These are phyloP conservation scores for Penicillium lividum DNA, from an alignment of 495 filamentous ascomycete genomes.

Conservation along the genomic window DNA sequence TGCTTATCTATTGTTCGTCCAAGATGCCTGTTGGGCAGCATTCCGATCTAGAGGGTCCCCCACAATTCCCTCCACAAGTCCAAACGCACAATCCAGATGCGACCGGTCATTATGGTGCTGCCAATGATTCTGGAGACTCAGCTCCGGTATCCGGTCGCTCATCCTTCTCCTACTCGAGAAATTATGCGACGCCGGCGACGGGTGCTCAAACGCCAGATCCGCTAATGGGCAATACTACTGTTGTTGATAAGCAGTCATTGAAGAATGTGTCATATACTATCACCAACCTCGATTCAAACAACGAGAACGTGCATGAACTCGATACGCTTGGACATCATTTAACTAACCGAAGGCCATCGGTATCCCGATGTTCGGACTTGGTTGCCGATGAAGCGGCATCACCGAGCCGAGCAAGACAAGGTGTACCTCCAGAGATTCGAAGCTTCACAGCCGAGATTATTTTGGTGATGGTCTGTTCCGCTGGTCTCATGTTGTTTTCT, in stretches of 20 bases:
- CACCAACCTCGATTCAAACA: constrained; percentile 8
- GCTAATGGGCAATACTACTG: constrained; percentile 16
- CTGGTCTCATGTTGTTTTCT: constrained; percentile 45
- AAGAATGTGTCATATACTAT: constrained; percentile 19
- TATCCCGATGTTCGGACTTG: constrained; percentile 17
- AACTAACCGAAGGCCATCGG: constrained; percentile 23
- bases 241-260: constrained; percentile 19
- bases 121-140: constrained; percentile 13
- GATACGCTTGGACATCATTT: constrained; percentile 16
- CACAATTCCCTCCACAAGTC: constrained; percentile 12
- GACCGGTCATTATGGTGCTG: not conserved
- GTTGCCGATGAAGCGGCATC: constrained; percentile 22
- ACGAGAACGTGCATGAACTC: constrained; percentile 20
- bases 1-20: not conserved
- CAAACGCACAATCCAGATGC: constrained; percentile 4
- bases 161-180: constrained; percentile 23
- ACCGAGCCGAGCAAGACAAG: constrained; percentile 24
- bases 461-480: constrained; percentile 45
- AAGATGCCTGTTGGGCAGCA: constrained; percentile 20
- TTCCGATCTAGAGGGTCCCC: constrained; percentile 14
- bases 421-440: constrained; percentile 23
- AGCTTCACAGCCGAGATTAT: constrained; percentile 36
- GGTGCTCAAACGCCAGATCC: constrained; percentile 29
- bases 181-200: constrained; percentile 26
- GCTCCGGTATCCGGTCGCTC: constrained; percentile 22